Conservation (phyloP, 352 stramenopile species). For the Pythium coloratum region DNA sequence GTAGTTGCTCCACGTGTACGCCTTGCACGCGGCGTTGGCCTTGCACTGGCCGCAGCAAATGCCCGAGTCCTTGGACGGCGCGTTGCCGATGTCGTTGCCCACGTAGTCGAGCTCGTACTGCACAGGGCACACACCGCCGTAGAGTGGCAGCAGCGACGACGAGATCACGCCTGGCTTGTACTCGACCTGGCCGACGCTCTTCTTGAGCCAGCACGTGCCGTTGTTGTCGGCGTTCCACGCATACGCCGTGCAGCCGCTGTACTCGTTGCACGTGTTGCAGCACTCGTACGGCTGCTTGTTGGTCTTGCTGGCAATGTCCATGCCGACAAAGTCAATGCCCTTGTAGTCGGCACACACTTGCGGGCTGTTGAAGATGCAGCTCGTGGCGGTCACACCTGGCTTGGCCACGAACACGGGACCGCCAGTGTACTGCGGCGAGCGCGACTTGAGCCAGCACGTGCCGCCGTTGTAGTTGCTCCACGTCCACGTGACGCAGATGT, state of each 20-base stretch:
- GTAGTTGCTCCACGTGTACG: constrained; percentile 42
- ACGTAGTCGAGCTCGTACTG: not conserved
- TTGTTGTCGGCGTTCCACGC: constrained; percentile 50
- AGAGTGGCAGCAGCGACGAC: not conserved
- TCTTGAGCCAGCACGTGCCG: constrained; percentile 64
- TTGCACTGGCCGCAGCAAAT: constrained; percentile 8
- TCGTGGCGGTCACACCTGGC: not conserved
- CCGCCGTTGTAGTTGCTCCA: constrained; percentile 56
- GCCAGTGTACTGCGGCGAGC: not conserved
- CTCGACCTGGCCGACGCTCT: constrained; percentile 11
- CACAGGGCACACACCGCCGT: not conserved
- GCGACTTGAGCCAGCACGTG: constrained; percentile 45
- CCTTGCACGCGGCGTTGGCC: constrained; percentile 2
- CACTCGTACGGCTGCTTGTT: constrained; percentile 21
- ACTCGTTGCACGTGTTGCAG: constrained; percentile 37
- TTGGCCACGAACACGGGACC: constrained; percentile 8
- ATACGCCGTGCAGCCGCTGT: constrained; percentile 53
- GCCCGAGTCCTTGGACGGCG: not conserved
- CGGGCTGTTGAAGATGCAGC: constrained; percentile 4
- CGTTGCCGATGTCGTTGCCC: constrained; percentile 11
- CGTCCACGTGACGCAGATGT: constrained; percentile 13
- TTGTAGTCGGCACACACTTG: constrained; percentile 3
- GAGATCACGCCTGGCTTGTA: constrained; percentile 13
- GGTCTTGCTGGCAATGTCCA: constrained; percentile 16
- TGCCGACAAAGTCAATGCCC: constrained; percentile 25